Evolutionary conservation across 345 rosid species (phyloP), one percentile per base, ranked within the genome.

Genomic region (Trapa incisa): DNA sequence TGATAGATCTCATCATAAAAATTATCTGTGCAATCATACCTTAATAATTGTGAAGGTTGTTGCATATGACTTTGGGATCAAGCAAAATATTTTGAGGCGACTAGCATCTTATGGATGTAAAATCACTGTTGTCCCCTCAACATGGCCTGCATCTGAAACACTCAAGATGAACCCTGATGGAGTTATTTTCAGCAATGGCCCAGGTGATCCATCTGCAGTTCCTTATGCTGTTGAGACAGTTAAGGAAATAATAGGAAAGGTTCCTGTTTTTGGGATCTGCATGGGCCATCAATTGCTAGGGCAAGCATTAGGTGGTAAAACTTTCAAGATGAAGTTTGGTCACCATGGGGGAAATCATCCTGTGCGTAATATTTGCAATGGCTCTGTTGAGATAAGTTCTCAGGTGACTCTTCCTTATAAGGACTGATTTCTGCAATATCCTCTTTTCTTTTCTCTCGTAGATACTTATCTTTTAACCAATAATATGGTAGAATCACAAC

Each of bases 281-380:
- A 94, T 94, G 99, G 99, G 96, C 57, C 97, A 94, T 76, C 99
- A 94, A 73, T 78, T 94, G 71, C 87, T 94, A 14, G 97, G 97
- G 53, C 97, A 89, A 82, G 99, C 96, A 69, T 78, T 94, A 77
- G 96, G 99, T 58, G 96, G 97, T 71, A 89, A 86, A 70, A 94
- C 97, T 66, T 94, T 84, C 70, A 94, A 94, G 76, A 91, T 94
- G 97, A 94, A 94, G 82, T 94, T 94, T 76, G 96, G 96, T 42
- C 99, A 91, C 80, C 99, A 91, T 77, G 96, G 97, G 74, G 97
- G 97, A 42, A 94, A 94, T 70, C 99, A 91, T 76, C 97, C 97
- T 0, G 97, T 94, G 67, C 78, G 83, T 64, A 89, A 91, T 69
- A 67, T 86, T 71, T 85, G 71, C 33, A 86, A 75, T 68, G 83